Base-by-base conservation (phyloP, 305 asterid species). In the Striga hermonthica region DNA sequence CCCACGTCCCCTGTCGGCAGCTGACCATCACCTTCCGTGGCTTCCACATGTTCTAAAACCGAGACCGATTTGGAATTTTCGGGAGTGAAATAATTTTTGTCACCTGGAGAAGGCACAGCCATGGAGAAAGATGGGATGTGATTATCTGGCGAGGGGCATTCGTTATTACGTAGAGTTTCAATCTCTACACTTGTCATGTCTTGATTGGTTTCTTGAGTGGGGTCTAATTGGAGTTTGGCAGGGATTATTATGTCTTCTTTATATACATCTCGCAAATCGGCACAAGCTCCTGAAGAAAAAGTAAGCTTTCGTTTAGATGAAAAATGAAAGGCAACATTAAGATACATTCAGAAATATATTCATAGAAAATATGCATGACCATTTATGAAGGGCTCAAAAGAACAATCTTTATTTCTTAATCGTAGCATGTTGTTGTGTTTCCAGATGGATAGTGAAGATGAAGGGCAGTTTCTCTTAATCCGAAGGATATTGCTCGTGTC, bases 401-500 rank as follows among this genome's bases (percentile, higher is more conserved):
- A 68, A 70, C 76, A 41, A 3, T 62, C 60, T 67, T 87, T 82
- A 73, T 84, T 86, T 70, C 72, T 82, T 47, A 73, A 65, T 57
- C 62, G 64, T 12, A 37, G 44, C 56, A 71, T 69, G 44, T 73
- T 80, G 66, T 72, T 76, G 52, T 36, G 67, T 64, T 73, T 89
- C 92, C 90, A 84, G 50, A 83, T 41, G 48, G 70, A 88, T 49
- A 89, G 80, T 69, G 82, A 58, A 76, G 85, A 63, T 34, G 61
- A 67, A 12, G 90, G 89, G 55, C 82, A 74, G 16, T 78, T 62
- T 69, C 69, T 77, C 60, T 43, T 81, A 48, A 1, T 65, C 22
- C 90, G 82, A 13, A 50, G 58, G 58, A 85, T 65, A 60, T 52
- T 74, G 36, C 76, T 75, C 13, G 84, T 58, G 44, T 82, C 83